Evolutionary conservation across 1,284 basidiomycete species (phyloP), one percentile per base, ranked within the genome.

Genomic region (Ustilago cynodontis): DNA sequence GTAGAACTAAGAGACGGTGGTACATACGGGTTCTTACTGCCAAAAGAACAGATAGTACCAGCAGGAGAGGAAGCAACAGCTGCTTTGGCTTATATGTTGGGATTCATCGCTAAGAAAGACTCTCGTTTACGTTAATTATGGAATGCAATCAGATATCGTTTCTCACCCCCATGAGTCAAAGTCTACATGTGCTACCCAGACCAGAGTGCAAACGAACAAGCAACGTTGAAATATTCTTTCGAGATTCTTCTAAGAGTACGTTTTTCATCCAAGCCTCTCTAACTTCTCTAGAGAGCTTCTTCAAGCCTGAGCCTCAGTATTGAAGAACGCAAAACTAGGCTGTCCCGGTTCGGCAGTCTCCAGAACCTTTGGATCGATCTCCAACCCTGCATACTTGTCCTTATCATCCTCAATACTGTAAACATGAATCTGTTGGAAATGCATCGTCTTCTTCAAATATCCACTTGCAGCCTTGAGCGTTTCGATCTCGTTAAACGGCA

Each of bases 401-500:
- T 49, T 66, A 28, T 94, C 91, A 26, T 94, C 92, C 58, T 93
- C 91, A n/a, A 91, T 91, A 22, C 90, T 88, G 71, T 91, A 86
- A 7, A 95, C 88, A 71, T 92, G 90, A 11, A 91, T 92, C 64
- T 92, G 90, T 4, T 90, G 88, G 81, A 97, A 89, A 79, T 89
- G 91, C 86, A 98, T 88, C 18, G 93, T 92, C 77, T 92, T 91
- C 88, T 92, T 93, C 85, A 98, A 88, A 87, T 98, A 97, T 9
- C 71, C 75, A 7, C 55, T 59, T 1, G 75, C 77, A 3, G 72
- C 78, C 22, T 86, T 83, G 80, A 98, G 87, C 22, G 94, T 91
- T n/a, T 91, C 89, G 28, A 89, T 87, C 87, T 99, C 96, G 8
- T 93, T 91, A 89, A 97, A 98, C 1, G 92, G 91, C 71, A 98